Percentiles rank a stretch among this genome's conserved stretches.
Evolutionary conservation across 2,329 filamentous ascomycete species (phyloP).

Genomic region (Coniochaeta sp.): DNA sequence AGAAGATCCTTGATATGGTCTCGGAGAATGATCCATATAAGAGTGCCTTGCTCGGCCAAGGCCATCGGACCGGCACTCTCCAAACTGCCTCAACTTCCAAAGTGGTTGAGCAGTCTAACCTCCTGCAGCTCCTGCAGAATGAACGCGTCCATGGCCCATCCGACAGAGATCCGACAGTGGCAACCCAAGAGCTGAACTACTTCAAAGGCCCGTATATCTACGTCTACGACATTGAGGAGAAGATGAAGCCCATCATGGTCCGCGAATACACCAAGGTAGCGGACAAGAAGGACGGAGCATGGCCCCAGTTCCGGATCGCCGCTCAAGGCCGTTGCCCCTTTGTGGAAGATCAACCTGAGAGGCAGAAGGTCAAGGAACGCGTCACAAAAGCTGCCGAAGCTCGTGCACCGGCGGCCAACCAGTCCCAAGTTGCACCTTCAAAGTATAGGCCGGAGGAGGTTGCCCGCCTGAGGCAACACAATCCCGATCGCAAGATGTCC

Average conservation of each 20-base stretch:
- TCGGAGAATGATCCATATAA: slow-evolving; percentile 61
- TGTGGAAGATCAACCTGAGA: slow-evolving; percentile 70
- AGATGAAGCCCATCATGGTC: slow-evolving; percentile 88
- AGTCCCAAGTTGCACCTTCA: slow-evolving; percentile 38
- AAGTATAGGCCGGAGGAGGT: slow-evolving; percentile 20
- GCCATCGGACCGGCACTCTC: slow-evolving; percentile 33
- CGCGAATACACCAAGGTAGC: slow-evolving; percentile 80
- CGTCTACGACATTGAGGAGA: slow-evolving; percentile 91
- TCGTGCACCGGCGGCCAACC: slow-evolving; percentile 28
- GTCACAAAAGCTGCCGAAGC: slow-evolving; percentile 39
- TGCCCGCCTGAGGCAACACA: background rate
- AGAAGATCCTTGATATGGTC: slow-evolving; percentile 79
- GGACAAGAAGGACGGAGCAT: slow-evolving; percentile 79
- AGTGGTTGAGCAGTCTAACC: slow-evolving; percentile 49
- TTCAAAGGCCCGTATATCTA: slow-evolving; percentile 95
- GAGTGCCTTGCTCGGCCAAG: slow-evolving; percentile 41
- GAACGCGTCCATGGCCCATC: slow-evolving; percentile 82
- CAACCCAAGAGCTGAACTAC: slow-evolving; percentile 66
- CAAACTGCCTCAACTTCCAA: slow-evolving; percentile 24
- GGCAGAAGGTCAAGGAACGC: slow-evolving; percentile 42
- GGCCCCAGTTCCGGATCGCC: slow-evolving; percentile 91
- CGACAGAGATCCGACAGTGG: slow-evolving; percentile 76
- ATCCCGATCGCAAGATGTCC: background rate
- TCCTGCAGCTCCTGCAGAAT: slow-evolving; percentile 78
- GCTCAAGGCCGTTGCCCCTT: slow-evolving; percentile 88